Conservation (phyloP, 2,329 filamentous ascomycete species). For the Lachnellula cervina region DNA sequence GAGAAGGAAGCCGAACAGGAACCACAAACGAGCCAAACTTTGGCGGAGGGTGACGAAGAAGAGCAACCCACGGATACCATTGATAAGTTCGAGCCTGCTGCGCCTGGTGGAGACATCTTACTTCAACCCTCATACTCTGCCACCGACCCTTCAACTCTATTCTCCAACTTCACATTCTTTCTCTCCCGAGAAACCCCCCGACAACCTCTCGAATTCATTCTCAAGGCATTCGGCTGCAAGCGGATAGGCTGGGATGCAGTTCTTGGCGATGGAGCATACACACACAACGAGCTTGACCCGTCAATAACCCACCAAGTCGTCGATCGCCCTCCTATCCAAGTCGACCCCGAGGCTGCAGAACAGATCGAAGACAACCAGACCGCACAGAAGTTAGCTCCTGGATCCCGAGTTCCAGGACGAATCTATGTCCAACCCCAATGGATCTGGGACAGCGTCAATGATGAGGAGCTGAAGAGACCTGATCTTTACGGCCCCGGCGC, state of each 20-base stretch:
- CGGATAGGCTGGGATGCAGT: conserved; percentile 91
- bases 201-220: conserved; percentile 84
- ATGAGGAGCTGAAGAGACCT: conserved; percentile 78
- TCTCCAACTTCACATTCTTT: conserved; percentile 85
- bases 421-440: conserved; percentile 96
- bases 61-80: conserved; percentile 59
- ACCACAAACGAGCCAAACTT: conserved; percentile 39
- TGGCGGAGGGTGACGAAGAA: conserved; percentile 36
- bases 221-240: conserved; percentile 93
- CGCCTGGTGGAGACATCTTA: conserved; percentile 78
- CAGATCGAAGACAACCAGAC: conserved; percentile 58
- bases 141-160: conserved; percentile 68
- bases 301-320: conserved; percentile 95
- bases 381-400: conserved; percentile 51
- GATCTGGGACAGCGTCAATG: conserved; percentile 97
- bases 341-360: conserved; percentile 43
- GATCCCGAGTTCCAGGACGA: conserved; percentile 80
- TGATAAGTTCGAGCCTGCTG: conserved; percentile 86
- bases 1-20: conserved; percentile 38
- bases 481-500: conserved; percentile 88
- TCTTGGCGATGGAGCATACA: conserved; percentile 87
- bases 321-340: conserved; percentile 75
- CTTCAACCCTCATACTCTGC: conserved; percentile 68
- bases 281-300: conserved; percentile 79
- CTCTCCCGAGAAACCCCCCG: conserved; percentile 90